phyloP scores from a whole-genome alignment of 1,139 yeast genomes.

The Protomyces gravidus region DNA sequence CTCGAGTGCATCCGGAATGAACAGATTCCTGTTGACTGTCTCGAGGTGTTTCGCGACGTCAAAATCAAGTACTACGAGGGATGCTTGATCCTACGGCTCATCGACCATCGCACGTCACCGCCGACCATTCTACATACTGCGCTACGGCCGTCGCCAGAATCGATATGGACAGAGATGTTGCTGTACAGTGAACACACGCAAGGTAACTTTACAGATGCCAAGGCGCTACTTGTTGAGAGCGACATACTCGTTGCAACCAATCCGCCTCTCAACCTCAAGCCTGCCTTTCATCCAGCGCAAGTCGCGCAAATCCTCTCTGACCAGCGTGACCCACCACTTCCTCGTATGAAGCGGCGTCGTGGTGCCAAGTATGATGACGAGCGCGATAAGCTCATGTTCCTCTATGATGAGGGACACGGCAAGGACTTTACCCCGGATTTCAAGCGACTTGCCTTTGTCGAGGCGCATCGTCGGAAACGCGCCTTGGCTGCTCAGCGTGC shows the following conservation, averaged over 20 bases:
- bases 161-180: slow-evolving; percentile 32
- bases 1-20: slow-evolving; percentile 31
- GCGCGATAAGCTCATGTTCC: slow-evolving; percentile 29
- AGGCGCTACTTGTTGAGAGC: slow-evolving; percentile 29
- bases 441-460: slow-evolving; percentile 31
- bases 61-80: slow-evolving; percentile 31
- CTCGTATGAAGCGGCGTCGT: slow-evolving; percentile 21
- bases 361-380: slow-evolving; percentile 29
- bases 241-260: slow-evolving; percentile 31
- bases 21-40: slow-evolving; percentile 31
- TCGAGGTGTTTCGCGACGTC: slow-evolving; percentile 31
- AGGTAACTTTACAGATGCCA: slow-evolving; percentile 28
- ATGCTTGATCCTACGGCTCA: slow-evolving; percentile 28
- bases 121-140: slow-evolving; percentile 29
- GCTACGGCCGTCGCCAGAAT: slow-evolving; percentile 31
- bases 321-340: slow-evolving; percentile 26
- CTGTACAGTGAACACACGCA: slow-evolving; percentile 27
- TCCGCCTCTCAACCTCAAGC: slow-evolving; percentile 30
- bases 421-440: slow-evolving; percentile 31
- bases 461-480: slow-evolving; percentile 29
- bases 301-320: slow-evolving; percentile 17
- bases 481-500: background rate
- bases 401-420: slow-evolving; percentile 30
- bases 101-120: slow-evolving; percentile 22
- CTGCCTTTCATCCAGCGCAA: slow-evolving; percentile 28